Evolutionary conservation across 2,329 filamentous ascomycete species (phyloP), one percentile per base, ranked within the genome.

Genomic region (Fusarium armeniacum): DNA sequence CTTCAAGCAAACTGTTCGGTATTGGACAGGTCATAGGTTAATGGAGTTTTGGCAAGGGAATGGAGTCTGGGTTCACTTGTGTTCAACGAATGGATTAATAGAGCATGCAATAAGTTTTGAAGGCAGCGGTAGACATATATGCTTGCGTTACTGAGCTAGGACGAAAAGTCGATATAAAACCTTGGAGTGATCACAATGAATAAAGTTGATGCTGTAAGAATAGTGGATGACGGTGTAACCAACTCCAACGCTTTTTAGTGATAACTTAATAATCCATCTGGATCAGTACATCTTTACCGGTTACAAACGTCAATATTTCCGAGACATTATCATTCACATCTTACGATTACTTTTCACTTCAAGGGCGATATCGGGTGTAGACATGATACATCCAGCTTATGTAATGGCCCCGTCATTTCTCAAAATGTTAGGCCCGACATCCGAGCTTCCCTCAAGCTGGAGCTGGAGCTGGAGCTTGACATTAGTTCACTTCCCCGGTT

Each of bases 1-100:
- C n/a, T 40, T 15, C 6, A 28, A 49, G 53, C 40, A 41, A 38
- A 33, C 33, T 50, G 15, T 56, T 51, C 22, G 44, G 60, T 49
- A 45, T 26, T 44, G 51, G 56, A 43, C 24, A 47, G 67, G 40
- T 63, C 32, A 58, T 64, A 54, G 57, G 45, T 49, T 66, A 62
- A 45, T 62, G 70, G 72, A 65, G 73, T 73, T 73, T 52, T 52
- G 69, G 62, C 54, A 71, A 55, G 47, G 73, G 54, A 58, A 65
- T 50, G 73, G 73, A 75, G 73, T 75, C 67, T 67, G 54, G 70
- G 62, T 73, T 58, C 51, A 58, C 62, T 71, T 59, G 59, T 52
- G 53, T 73, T 54, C 24, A 30, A n/a, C 44, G 22, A 36, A 49
- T 49, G 43, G 32, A 43, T 45, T 58, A 45, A 57, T 41, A 50